phyloP scores from a whole-genome alignment of 2,329 filamentous ascomycete genomes.

The Coniella lustricola region DNA sequence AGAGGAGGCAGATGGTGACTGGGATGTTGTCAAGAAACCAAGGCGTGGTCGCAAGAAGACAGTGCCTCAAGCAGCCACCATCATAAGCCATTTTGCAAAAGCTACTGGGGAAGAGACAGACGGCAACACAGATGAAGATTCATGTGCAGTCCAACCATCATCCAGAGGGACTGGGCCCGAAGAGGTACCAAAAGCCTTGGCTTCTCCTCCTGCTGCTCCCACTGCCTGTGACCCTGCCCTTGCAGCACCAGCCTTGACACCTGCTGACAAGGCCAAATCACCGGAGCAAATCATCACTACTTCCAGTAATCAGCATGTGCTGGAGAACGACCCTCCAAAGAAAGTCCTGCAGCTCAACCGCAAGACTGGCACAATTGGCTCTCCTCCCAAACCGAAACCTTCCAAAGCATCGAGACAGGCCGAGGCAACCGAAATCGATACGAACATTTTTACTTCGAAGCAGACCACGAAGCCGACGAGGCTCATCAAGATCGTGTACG shows the following conservation, averaged over 20 bases:
- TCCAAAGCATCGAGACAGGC: slow-evolving; percentile 11
- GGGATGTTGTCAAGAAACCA: slow-evolving; percentile 16
- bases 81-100: slow-evolving; percentile 21
- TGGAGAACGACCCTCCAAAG: slow-evolving; percentile 24
- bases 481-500: slow-evolving; percentile 55
- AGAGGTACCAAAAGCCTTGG: background rate
- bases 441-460: slow-evolving; percentile 22
- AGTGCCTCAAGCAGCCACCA: slow-evolving; percentile 16
- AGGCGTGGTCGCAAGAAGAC: slow-evolving; percentile 23
- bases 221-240: no score
- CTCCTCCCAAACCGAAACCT: slow-evolving; percentile 49
- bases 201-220: no score
- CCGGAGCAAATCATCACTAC: no score
- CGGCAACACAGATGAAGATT: slow-evolving; percentile 3
- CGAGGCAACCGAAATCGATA: slow-evolving; percentile 13
- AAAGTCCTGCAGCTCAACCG: slow-evolving; percentile 52
- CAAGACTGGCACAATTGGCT: slow-evolving; percentile 55
- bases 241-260: no score
- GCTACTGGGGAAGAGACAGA: slow-evolving; percentile 5
- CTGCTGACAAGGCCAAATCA: no score
- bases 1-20: slow-evolving; percentile 12
- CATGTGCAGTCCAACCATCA: slow-evolving; percentile 1
- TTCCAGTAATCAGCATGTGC: background rate
- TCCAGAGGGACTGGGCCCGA: background rate
- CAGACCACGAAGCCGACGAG: slow-evolving; percentile 31